Conservation (phyloP, 441 rosid species). For the Sinapis alba region DNA sequence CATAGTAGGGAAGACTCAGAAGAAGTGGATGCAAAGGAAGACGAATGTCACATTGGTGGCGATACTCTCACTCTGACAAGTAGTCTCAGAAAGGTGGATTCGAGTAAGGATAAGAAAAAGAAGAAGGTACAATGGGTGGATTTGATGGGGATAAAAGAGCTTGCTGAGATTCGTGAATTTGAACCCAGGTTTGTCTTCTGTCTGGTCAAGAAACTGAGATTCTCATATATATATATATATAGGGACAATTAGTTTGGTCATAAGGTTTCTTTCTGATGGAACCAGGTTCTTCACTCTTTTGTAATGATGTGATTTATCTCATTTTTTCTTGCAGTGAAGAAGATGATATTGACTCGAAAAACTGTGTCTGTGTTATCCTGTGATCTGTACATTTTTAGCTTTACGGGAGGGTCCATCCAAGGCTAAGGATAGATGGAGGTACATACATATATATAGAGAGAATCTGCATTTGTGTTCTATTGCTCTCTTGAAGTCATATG, state of each 20-base stretch:
- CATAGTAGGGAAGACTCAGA: slow-evolving; percentile 38
- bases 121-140: slow-evolving; percentile 85
- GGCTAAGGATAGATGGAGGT: no score
- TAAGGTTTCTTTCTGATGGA: neutral
- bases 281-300: neutral
- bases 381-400: slow-evolving; percentile 11
- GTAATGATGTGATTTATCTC: slow-evolving; percentile 5
- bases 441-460: neutral
- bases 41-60: slow-evolving; percentile 26
- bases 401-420: slow-evolving; percentile 1
- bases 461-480: slow-evolving; percentile 17
- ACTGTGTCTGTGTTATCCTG: slow-evolving; percentile 34
- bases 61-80: slow-evolving; percentile 46
- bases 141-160: slow-evolving; percentile 58
- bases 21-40: slow-evolving; percentile 30
- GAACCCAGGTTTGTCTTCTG: slow-evolving; percentile 55
- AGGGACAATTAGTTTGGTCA: neutral
- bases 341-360: slow-evolving; percentile 29
- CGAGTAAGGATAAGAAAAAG: slow-evolving; percentile 42
- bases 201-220: neutral
- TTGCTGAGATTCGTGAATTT: slow-evolving; percentile 70
- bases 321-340: slow-evolving; percentile 37
- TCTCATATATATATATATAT: neutral
- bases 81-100: slow-evolving; percentile 50
- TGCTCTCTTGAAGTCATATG: no score